phyloP scores from a whole-genome alignment of 345 rosid genomes.

The Corchorus olitorius region DNA sequence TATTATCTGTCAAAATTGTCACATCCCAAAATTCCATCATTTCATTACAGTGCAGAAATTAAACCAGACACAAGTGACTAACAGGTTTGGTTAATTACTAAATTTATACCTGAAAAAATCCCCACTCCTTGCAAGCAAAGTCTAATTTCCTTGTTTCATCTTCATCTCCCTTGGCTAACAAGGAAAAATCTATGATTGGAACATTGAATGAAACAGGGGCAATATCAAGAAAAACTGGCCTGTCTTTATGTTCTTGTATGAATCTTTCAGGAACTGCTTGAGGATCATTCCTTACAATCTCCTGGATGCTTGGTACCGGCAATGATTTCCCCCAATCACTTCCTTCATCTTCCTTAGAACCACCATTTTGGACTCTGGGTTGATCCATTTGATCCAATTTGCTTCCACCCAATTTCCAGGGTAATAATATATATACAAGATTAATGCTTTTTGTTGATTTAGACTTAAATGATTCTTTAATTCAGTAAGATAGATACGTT shows the following conservation, averaged over 20 bases:
- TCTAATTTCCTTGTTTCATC: constrained; percentile 27
- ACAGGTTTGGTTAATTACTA: background rate
- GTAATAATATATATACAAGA: too few relatives aligned
- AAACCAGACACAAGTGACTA: background rate
- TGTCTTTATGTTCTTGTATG: background rate
- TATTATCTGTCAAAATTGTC: background rate
- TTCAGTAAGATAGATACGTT: too few relatives aligned
- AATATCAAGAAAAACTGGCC: background rate
- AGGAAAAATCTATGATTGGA: constrained; percentile 15
- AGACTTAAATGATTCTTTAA: too few relatives aligned
- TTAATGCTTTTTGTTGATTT: too few relatives aligned
- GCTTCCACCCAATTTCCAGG: too few relatives aligned
- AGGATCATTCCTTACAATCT: constrained; percentile 1
- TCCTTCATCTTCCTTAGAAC: background rate
- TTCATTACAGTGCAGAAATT: background rate
- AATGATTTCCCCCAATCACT: background rate
- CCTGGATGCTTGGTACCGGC: background rate
- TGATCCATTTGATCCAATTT: background rate
- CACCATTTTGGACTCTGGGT: background rate
- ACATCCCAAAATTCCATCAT: background rate
- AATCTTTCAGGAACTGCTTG: background rate
- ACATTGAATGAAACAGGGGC: background rate
- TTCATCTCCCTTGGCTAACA: constrained; percentile 22
- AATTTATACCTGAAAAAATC: constrained; percentile 27
- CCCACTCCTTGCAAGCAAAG: constrained; percentile 40